Conservation (phyloP, 164 flowering plant species). For the Macadamia integrifolia region DNA sequence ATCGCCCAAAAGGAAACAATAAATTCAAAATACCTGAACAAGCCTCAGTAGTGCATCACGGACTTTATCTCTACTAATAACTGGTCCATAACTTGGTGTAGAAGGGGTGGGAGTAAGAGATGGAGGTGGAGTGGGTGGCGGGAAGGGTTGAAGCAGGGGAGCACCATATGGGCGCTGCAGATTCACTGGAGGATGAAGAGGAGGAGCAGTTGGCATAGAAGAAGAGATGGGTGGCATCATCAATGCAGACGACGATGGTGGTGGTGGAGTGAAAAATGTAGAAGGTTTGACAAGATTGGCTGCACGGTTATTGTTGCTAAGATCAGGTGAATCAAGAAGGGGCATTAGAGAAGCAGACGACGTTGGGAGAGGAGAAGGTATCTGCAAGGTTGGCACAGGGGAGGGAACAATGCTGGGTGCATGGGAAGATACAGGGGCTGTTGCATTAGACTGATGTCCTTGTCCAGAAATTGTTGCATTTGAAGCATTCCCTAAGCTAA, state of each 20-base stretch:
- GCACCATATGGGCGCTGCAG: conserved; percentile 70
- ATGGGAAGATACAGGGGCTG: too few relatives aligned
- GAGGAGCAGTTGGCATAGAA: conserved; percentile 56
- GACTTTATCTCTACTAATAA: conserved; percentile 65
- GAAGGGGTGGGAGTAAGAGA: conserved; percentile 58
- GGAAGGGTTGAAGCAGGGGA: conserved; percentile 85
- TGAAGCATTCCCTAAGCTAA: conserved; percentile 26
- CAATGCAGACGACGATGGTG: conserved; percentile 41
- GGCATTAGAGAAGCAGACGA: conserved; percentile 43
- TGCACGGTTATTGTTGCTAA: conserved; percentile 28
- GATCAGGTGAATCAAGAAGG: conserved; percentile 39
- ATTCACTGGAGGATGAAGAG: conserved; percentile 49
- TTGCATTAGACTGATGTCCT: conserved; percentile 14
- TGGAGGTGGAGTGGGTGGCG: conserved; percentile 79
- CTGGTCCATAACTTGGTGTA: conserved; percentile 42
- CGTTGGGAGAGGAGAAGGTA: conserved; percentile 37
- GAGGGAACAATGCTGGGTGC: too few relatives aligned
- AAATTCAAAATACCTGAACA: conserved; percentile 48
- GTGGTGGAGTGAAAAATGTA: conserved; percentile 39
- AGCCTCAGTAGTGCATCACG: conserved; percentile 72
- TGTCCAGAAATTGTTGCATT: conserved; percentile 14
- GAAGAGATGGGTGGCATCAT: conserved; percentile 46
- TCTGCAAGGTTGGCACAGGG: conserved; percentile 10
- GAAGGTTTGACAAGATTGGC: conserved; percentile 60
- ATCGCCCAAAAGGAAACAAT: not conserved